Evolutionary conservation across 2,329 filamentous ascomycete genomes (phyloP).

Genomic region (Pochonia chlamydosporia): DNA sequence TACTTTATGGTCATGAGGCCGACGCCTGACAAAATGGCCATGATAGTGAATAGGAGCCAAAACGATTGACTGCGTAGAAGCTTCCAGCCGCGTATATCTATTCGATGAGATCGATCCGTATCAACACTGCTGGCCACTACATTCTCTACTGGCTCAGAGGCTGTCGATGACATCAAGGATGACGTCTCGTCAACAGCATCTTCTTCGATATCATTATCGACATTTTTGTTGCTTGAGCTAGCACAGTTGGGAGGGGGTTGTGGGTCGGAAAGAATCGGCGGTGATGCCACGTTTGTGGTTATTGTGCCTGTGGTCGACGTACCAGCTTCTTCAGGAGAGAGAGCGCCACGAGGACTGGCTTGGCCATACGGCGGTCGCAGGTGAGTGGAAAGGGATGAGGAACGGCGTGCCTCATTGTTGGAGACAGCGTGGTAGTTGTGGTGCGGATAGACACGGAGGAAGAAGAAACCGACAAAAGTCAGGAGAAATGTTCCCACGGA

Average conservation of each 20-base stretch:
- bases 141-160: slow-evolving; percentile 45
- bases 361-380: neutral
- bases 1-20: slow-evolving; percentile 99
- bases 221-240: neutral
- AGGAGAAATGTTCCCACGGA: slow-evolving; percentile 73
- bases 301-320: slow-evolving; percentile 36
- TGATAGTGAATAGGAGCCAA: slow-evolving; percentile 83
- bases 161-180: slow-evolving; percentile 68
- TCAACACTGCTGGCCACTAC: slow-evolving; percentile 57
- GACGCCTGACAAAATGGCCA: slow-evolving; percentile 87
- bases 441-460: slow-evolving; percentile 64
- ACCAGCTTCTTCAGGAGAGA: slow-evolving; percentile 55
- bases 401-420: slow-evolving; percentile 12
- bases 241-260: neutral
- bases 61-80: slow-evolving; percentile 72
- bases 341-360: slow-evolving; percentile 15
- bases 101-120: slow-evolving; percentile 67
- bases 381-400: slow-evolving; percentile 1
- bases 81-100: slow-evolving; percentile 84
- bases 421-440: slow-evolving; percentile 54
- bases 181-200: slow-evolving; percentile 66
- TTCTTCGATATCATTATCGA: slow-evolving; percentile 17
- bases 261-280: neutral
- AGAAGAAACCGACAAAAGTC: slow-evolving; percentile 74
- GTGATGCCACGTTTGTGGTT: neutral